A percentile compares a stretch with the other conserved stretches of the same genome.
Conservation (phyloP, 495 filamentous ascomycete genomes). For the Astrothelium macrocarpum region DNA sequence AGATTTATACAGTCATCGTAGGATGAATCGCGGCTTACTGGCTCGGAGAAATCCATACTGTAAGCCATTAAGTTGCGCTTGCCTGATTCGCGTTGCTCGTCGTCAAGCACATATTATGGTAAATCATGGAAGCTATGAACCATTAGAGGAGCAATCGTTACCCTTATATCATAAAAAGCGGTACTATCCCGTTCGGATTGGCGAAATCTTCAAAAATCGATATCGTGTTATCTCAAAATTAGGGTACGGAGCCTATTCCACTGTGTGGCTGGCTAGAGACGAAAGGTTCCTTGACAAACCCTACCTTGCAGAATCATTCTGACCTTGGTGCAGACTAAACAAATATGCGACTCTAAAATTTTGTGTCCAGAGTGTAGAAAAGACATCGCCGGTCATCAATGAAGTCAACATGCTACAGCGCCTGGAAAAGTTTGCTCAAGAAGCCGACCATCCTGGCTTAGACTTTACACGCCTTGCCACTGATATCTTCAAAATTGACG, state of each 20-base stretch:
- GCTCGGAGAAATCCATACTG: not conserved
- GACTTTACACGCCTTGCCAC: not conserved
- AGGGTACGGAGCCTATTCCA: conserved; percentile 45
- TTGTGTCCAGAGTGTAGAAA: not conserved
- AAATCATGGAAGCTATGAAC: not conserved
- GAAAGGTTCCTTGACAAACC: not conserved
- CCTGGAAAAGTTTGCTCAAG: not conserved
- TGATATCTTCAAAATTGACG: conserved; percentile 5
- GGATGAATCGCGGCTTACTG: not conserved
- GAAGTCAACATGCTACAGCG: not conserved
- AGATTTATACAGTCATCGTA: too few species aligned
- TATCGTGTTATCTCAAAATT: conserved; percentile 46
- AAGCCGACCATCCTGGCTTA: not conserved
- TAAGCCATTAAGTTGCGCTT: not conserved
- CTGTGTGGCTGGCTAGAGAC: conserved; percentile 30
- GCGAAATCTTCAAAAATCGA: conserved; percentile 37
- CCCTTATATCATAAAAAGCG: conserved; percentile 34
- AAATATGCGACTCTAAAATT: not conserved
- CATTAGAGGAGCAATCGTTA: conserved; percentile 38
- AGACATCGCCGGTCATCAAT: not conserved
- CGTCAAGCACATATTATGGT: not conserved
- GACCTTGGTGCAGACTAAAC: not conserved
- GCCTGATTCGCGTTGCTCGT: not conserved
- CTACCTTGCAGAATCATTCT: not conserved
- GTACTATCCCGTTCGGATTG: conserved; percentile 43